phyloP scores from a whole-genome alignment of 2,329 filamentous ascomycete genomes.

The Diaporthe australafricana region DNA sequence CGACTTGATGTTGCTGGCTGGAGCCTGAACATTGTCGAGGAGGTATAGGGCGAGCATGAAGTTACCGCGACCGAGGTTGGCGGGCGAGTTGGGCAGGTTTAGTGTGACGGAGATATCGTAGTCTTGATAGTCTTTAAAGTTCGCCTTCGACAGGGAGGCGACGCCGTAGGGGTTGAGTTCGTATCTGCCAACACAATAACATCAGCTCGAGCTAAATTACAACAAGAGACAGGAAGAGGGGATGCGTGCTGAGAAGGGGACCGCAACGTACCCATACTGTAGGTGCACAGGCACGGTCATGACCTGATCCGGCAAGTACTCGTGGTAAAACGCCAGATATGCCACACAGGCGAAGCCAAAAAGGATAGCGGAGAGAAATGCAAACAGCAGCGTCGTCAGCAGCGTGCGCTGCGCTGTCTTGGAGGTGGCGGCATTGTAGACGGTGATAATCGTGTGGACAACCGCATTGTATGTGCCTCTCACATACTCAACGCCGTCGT shows the following conservation, averaged over 20 bases:
- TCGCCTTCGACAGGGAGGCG: conserved; percentile 56
- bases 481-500: background rate
- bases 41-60: conserved; percentile 92
- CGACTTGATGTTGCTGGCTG: conserved; percentile 12
- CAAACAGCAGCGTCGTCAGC: conserved; percentile 59
- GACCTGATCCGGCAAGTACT: conserved; percentile 67
- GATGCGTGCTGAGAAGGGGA: too few relatives aligned
- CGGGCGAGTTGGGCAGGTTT: conserved; percentile 79
- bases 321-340: conserved; percentile 66
- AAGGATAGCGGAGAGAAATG: conserved; percentile 55
- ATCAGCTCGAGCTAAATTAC: background rate
- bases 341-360: conserved; percentile 60
- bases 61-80: conserved; percentile 84
- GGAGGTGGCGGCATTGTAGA: conserved; percentile 58
- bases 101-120: conserved; percentile 88
- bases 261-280: conserved; percentile 65
- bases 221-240: too few relatives aligned
- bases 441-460: conserved; percentile 44
- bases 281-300: conserved; percentile 64
- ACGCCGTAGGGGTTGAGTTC: conserved; percentile 66
- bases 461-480: conserved; percentile 10
- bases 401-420: conserved; percentile 62
- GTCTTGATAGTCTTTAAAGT: conserved; percentile 77
- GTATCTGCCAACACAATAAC: conserved; percentile 48
- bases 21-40: conserved; percentile 54